Evolutionary conservation across 2,329 filamentous ascomycete species (phyloP).

Genomic region (Diaporthe caulivora): DNA sequence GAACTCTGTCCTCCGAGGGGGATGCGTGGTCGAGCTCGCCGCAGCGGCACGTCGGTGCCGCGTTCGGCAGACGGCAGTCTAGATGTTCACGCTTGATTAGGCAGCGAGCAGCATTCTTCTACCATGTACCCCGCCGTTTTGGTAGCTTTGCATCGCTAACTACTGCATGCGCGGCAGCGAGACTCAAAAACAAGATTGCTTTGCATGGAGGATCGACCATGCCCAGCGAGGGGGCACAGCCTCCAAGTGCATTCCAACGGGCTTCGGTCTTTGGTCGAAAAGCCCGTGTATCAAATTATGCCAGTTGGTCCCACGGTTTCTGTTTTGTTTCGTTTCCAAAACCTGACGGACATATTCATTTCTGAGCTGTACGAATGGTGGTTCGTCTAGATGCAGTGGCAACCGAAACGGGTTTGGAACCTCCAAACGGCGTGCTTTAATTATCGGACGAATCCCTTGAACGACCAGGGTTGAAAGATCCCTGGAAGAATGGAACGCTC

Average conservation of each 20-base stretch:
- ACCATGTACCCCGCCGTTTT: not conserved
- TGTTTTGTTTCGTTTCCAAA: not conserved
- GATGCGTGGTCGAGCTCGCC: not conserved
- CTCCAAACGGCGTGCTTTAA: not conserved
- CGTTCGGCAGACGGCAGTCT: not conserved
- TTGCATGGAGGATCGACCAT: not conserved
- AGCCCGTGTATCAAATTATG: not conserved
- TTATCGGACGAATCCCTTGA: no score
- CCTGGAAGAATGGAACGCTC: not conserved
- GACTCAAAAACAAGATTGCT: not conserved
- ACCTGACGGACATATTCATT: not conserved
- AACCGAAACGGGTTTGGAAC: not conserved
- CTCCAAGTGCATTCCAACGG: not conserved
- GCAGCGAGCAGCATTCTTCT: not conserved
- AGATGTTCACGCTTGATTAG: no score
- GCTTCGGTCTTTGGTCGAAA: conserved; percentile 19
- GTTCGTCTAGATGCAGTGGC: not conserved
- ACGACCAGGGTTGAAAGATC: not conserved
- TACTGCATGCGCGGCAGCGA: not conserved
- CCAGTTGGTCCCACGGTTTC: not conserved
- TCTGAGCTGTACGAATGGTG: not conserved
- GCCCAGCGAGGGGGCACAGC: not conserved
- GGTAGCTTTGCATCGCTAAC: not conserved
- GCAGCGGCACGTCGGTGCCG: not conserved
- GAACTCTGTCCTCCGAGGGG: not conserved